Percentiles rank a stretch among this genome's conserved stretches.
phyloP scores from a whole-genome alignment of 2,329 filamentous ascomycete genomes.

The Rutstroemia sp. region DNA sequence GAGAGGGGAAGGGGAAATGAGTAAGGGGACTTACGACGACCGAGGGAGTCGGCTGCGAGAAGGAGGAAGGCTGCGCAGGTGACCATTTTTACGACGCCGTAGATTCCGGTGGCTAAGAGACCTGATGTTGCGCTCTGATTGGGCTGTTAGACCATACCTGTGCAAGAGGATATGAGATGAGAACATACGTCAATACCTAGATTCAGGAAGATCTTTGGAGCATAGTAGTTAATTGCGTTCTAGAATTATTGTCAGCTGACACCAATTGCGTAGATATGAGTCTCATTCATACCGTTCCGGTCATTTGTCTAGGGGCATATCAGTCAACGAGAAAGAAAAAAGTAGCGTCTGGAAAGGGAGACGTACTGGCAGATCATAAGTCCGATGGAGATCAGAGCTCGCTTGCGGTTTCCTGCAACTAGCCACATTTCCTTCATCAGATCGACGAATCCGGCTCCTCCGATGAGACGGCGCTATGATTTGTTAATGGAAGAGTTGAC shows the following conservation, averaged over 20 bases:
- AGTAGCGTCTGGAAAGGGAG: too few species aligned
- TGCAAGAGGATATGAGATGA: too few species aligned
- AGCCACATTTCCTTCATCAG: slow-evolving; percentile 55
- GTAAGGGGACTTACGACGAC: slow-evolving; percentile 38
- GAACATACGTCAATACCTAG: slow-evolving; percentile 46
- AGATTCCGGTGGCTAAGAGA: slow-evolving; percentile 67
- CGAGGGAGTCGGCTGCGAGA: slow-evolving; percentile 62
- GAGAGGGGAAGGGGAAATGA: too few species aligned
- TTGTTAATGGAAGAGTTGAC: too few species aligned
- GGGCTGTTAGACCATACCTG: too few species aligned
- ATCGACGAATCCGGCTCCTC: slow-evolving; percentile 42
- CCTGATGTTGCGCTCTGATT: slow-evolving; percentile 38
- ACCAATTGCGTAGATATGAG: too few species aligned
- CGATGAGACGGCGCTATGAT: slow-evolving; percentile 33
- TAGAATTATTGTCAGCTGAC: too few species aligned
- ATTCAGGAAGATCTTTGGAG: slow-evolving; percentile 60
- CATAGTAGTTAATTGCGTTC: slow-evolving; percentile 44
- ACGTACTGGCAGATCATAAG: slow-evolving; percentile 45
- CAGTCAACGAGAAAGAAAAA: too few species aligned
- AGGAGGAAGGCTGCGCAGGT: slow-evolving; percentile 58
- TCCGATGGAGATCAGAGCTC: slow-evolving; percentile 56
- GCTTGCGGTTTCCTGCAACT: slow-evolving; percentile 51
- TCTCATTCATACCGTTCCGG: slow-evolving; percentile 42
- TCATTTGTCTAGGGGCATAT: slow-evolving; percentile 39
- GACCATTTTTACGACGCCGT: slow-evolving; percentile 63